A percentile compares a stretch with the other conserved stretches of the same genome.
Conservation (phyloP, 805 yeast genomes). For the Lachancea lanzarotensis region DNA sequence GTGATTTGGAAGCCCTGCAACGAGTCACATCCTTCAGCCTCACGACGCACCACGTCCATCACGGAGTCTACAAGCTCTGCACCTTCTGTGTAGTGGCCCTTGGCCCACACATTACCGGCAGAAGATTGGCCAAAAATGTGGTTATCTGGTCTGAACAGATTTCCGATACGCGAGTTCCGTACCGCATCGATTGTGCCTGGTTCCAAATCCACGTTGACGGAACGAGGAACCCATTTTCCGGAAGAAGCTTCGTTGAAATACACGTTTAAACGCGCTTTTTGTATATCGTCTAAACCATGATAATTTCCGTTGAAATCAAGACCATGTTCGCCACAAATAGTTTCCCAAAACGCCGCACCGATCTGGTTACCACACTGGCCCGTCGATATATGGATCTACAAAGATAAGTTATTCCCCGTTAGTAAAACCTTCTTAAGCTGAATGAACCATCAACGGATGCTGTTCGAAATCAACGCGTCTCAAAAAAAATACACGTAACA, state of each 20-base stretch:
- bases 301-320: slow-evolving; percentile 68
- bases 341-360: slow-evolving; percentile 93
- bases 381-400: slow-evolving; percentile 75
- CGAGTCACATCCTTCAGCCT: slow-evolving; percentile 88
- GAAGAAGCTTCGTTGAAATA: slow-evolving; percentile 83
- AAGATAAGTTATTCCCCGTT: neutral
- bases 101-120: slow-evolving; percentile 96
- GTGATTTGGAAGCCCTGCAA: slow-evolving; percentile 92
- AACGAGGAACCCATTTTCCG: slow-evolving; percentile 89
- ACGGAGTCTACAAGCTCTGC: slow-evolving; percentile 90
- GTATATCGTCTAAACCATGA: slow-evolving; percentile 51
- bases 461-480: too few species aligned
- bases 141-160: slow-evolving; percentile 88
- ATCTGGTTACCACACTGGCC: slow-evolving; percentile 99
- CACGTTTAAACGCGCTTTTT: slow-evolving; percentile 60
- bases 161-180: slow-evolving; percentile 72
- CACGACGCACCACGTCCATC: slow-evolving; percentile 84
- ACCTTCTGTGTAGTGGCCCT: slow-evolving; percentile 95
- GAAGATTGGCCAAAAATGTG: slow-evolving; percentile 84
- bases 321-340: slow-evolving; percentile 84
- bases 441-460: neutral
- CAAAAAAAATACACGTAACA: neutral
- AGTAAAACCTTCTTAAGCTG: neutral
- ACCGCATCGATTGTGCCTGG: slow-evolving; percentile 91
- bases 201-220: slow-evolving; percentile 86